Conservation (phyloP, 1,284 basidiomycete genomes). For the Trichosporon sp. region DNA sequence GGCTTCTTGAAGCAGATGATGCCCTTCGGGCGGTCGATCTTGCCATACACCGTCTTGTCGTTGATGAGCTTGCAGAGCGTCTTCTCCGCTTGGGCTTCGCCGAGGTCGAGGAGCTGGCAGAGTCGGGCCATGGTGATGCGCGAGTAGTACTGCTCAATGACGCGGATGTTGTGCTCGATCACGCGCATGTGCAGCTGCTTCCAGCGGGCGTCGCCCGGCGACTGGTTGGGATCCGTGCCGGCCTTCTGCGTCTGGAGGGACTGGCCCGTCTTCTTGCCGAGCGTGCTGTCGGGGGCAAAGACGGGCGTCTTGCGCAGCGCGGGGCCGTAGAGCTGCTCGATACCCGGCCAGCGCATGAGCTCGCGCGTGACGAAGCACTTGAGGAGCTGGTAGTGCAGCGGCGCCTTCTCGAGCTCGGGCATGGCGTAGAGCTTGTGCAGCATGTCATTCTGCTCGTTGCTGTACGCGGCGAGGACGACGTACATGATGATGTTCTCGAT, state of each 20-base stretch:
- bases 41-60: conserved; percentile 84
- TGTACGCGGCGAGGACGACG: conserved; percentile 84
- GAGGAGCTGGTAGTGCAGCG: conserved; percentile 82
- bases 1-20: conserved; percentile 79
- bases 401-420: conserved; percentile 69
- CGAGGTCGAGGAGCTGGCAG: conserved; percentile 80
- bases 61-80: conserved; percentile 84
- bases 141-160: conserved; percentile 98
- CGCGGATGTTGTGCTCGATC: conserved; percentile 91
- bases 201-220: conserved; percentile 69
- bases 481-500: conserved; percentile 93
- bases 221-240: conserved; percentile 16
- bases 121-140: conserved; percentile 80
- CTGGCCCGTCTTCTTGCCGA: conserved; percentile 39
- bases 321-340: conserved; percentile 80
- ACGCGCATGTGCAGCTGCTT: conserved; percentile 83
- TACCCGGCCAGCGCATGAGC: conserved; percentile 98
- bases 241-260: conserved; percentile 24
- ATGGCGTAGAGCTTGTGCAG: conserved; percentile 78
- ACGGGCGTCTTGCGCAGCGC: conserved; percentile 74
- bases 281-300: conserved; percentile 55
- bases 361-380: conserved; percentile 96
- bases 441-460: conserved; percentile 97
- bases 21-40: conserved; percentile 83
- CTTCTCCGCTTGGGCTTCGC: conserved; percentile 73